phyloP scores from a whole-genome alignment of 495 filamentous ascomycete species.

The Pyrenula aspistea region DNA sequence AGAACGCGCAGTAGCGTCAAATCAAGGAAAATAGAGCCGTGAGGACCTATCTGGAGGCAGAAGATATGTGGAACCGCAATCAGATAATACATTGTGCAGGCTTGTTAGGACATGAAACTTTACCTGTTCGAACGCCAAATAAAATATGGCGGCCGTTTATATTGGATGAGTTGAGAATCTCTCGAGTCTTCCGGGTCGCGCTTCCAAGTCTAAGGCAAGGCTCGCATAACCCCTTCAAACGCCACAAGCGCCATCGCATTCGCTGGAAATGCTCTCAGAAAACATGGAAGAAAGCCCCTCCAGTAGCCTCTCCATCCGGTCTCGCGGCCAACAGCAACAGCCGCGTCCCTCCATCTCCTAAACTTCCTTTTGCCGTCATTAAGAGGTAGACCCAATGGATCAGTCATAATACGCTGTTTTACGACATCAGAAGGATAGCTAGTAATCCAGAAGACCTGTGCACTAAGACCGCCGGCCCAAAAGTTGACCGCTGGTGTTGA shows the following conservation, averaged over 20 bases:
- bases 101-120: too few relatives aligned
- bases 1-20: background rate
- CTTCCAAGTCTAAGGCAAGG: conserved; percentile 36
- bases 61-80: background rate
- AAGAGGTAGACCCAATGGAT: conserved; percentile 60
- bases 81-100: too few relatives aligned
- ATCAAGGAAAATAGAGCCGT: background rate
- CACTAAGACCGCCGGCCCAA: conserved; percentile 88
- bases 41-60: background rate
- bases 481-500: conserved; percentile 80
- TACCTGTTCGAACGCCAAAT: too few relatives aligned
- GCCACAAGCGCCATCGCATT: conserved; percentile 90
- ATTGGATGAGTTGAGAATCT: background rate
- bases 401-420: conserved; percentile 97
- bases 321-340: conserved; percentile 61
- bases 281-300: conserved; percentile 89
- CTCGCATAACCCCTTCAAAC: conserved; percentile 86
- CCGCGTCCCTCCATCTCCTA: conserved; percentile 69
- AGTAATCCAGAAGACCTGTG: conserved; percentile 87
- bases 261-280: conserved; percentile 87
- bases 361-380: conserved; percentile 60
- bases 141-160: too few relatives aligned
- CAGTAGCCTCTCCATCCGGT: conserved; percentile 71
- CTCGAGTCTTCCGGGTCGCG: background rate
- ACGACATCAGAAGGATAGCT: conserved; percentile 90